Percentiles rank a stretch among this genome's conserved stretches.
phyloP scores from a whole-genome alignment of 2,329 filamentous ascomycete species.

The Westerdykella aurantiaca region DNA sequence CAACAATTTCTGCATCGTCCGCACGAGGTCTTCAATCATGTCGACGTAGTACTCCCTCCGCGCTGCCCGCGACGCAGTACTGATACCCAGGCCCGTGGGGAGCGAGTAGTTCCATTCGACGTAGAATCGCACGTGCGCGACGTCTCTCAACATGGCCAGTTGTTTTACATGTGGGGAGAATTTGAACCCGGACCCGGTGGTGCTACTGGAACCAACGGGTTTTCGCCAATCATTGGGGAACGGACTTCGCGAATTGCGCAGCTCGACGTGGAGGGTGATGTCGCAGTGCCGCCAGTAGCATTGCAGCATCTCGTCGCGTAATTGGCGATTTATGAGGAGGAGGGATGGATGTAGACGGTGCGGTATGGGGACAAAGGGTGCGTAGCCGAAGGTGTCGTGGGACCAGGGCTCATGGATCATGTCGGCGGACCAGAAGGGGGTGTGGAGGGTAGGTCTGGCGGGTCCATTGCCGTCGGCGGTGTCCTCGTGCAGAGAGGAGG shows the following conservation, averaged over 20 bases:
- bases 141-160: constrained; percentile 23
- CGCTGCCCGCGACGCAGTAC: constrained; percentile 7
- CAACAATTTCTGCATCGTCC: constrained; percentile 29
- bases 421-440: constrained; percentile 31
- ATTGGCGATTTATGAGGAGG: constrained; percentile 27
- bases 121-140: constrained; percentile 30
- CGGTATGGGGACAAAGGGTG: constrained; percentile 16
- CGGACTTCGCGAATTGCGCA: constrained; percentile 20
- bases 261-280: constrained; percentile 30
- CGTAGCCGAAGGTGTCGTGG: constrained; percentile 31
- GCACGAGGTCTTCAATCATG: constrained; percentile 27
- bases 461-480: neutral
- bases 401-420: constrained; percentile 33
- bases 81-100: constrained; percentile 3
- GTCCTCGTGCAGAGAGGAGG: constrained; percentile 2
- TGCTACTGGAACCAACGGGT: neutral
- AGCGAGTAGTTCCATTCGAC: constrained; percentile 33
- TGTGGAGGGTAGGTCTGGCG: constrained; percentile 27
- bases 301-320: constrained; percentile 25
- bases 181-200: constrained; percentile 15
- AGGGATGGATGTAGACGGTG: constrained; percentile 18
- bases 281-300: constrained; percentile 26
- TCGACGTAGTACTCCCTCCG: constrained; percentile 24
- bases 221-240: constrained; percentile 19
- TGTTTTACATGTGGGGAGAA: constrained; percentile 31